Conservation (phyloP, 1,139 yeast species). For the Yamadazyma aaseri region DNA sequence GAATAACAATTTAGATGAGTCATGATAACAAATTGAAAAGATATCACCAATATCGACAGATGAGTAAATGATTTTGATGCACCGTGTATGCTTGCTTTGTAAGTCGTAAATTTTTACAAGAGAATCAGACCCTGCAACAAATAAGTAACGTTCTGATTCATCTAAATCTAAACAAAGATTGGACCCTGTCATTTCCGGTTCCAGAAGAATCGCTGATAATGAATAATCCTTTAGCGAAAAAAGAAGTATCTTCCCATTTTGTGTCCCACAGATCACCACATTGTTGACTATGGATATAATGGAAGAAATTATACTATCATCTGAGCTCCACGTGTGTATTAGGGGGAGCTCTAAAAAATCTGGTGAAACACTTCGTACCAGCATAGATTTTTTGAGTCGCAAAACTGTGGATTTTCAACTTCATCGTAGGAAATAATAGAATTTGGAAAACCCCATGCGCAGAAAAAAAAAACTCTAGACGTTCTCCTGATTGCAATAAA, state of each 20-base stretch:
- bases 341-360: slow-evolving; percentile 16
- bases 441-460: no score
- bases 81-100: slow-evolving; percentile 19
- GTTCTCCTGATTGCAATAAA: no score
- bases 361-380: background rate
- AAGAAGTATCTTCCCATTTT: slow-evolving; percentile 76
- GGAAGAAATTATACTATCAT: slow-evolving; percentile 75
- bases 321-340: slow-evolving; percentile 76
- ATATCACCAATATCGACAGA: slow-evolving; percentile 90
- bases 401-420: no score
- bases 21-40: slow-evolving; percentile 76
- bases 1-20: slow-evolving; percentile 57
- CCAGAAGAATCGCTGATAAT: slow-evolving; percentile 33
- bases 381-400: no score
- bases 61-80: slow-evolving; percentile 73
- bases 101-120: slow-evolving; percentile 83
- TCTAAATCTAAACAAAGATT: slow-evolving; percentile 67
- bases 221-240: slow-evolving; percentile 69
- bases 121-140: slow-evolving; percentile 91
- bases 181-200: slow-evolving; percentile 63
- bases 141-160: slow-evolving; percentile 58
- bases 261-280: slow-evolving; percentile 87
- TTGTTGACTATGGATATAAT: slow-evolving; percentile 60
- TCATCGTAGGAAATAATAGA: background rate
- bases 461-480: no score